phyloP scores from a whole-genome alignment of 495 filamentous ascomycete species.

The Xylaria grammica region DNA sequence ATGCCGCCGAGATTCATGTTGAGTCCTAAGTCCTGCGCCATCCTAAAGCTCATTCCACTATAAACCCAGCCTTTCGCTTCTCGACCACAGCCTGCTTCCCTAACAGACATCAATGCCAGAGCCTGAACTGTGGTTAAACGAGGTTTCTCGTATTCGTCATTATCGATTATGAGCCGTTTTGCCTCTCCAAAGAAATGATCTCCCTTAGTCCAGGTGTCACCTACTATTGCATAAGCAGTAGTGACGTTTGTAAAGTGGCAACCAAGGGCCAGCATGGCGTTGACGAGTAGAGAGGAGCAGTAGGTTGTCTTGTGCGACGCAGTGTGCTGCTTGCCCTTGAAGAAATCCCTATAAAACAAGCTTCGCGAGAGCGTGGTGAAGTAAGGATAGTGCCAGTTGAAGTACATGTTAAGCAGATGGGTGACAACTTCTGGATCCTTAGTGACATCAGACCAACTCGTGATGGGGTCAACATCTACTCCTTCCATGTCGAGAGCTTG shows the following conservation, averaged over 20 bases:
- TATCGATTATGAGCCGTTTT: conserved; percentile 84
- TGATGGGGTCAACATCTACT: conserved; percentile 65
- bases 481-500: conserved; percentile 53
- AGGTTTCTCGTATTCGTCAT: conserved; percentile 92
- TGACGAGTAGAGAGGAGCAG: conserved; percentile 88
- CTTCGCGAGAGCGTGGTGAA: conserved; percentile 92
- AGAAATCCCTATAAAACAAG: conserved; percentile 88
- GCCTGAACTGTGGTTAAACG: conserved; percentile 94
- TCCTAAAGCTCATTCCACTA: conserved; percentile 97
- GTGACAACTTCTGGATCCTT: conserved; percentile 76
- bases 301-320: conserved; percentile 64
- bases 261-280: conserved; percentile 93
- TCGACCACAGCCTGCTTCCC: conserved; percentile 93
- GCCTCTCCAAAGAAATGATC: conserved; percentile 98
- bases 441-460: conserved; percentile 88
- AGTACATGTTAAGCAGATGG: conserved; percentile 96
- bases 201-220: conserved; percentile 83
- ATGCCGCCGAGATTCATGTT: conserved; percentile 81
- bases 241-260: conserved; percentile 89
- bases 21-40: conserved; percentile 92
- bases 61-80: conserved; percentile 98
- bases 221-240: conserved; percentile 69
- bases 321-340: conserved; percentile 59
- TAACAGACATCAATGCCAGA: conserved; percentile 91
- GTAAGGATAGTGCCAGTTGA: conserved; percentile 97